Percentiles rank a stretch among this genome's conserved stretches.
Conservation (phyloP, 345 rosid species). For the Diplotaxis tenuifolia region DNA sequence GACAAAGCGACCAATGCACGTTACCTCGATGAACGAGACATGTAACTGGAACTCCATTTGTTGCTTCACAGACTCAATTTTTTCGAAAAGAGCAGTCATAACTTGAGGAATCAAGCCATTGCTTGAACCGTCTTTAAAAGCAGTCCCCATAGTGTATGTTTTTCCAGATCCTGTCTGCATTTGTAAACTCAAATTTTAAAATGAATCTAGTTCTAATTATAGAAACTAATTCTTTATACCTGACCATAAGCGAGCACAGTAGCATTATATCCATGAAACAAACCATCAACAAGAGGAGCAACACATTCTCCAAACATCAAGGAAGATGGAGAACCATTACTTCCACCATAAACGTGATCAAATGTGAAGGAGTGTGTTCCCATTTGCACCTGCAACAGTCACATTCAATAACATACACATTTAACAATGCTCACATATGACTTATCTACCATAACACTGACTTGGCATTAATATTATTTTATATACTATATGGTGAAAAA, state of each 20-base stretch:
- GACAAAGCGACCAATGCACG: neutral
- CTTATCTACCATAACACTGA: neutral
- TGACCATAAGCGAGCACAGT: conserved; percentile 90
- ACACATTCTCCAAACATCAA: conserved; percentile 71
- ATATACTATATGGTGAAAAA: conserved; percentile 6
- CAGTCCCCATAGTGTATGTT: conserved; percentile 89
- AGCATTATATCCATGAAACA: conserved; percentile 81
- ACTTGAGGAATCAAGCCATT: conserved; percentile 73
- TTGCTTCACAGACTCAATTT: conserved; percentile 54
- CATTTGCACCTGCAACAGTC: conserved; percentile 62
- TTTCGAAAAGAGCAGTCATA: conserved; percentile 61
- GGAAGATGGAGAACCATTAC: conserved; percentile 52
- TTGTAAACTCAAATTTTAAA: conserved; percentile 14
- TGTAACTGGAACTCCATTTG: conserved; percentile 65
- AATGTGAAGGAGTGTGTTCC: conserved; percentile 77
- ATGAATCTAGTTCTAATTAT: neutral
- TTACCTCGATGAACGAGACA: conserved; percentile 90
- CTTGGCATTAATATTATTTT: neutral
- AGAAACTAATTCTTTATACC: conserved; percentile 41
- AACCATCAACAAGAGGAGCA: conserved; percentile 69
- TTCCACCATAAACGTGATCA: conserved; percentile 83
- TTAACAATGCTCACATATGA: too few relatives aligned
- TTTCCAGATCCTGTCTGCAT: conserved; percentile 89
- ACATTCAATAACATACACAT: too few relatives aligned
- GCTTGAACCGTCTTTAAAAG: conserved; percentile 54